phyloP scores from a whole-genome alignment of 1,139 yeast species.

The Yamadazyma kanchanaburiensis region DNA sequence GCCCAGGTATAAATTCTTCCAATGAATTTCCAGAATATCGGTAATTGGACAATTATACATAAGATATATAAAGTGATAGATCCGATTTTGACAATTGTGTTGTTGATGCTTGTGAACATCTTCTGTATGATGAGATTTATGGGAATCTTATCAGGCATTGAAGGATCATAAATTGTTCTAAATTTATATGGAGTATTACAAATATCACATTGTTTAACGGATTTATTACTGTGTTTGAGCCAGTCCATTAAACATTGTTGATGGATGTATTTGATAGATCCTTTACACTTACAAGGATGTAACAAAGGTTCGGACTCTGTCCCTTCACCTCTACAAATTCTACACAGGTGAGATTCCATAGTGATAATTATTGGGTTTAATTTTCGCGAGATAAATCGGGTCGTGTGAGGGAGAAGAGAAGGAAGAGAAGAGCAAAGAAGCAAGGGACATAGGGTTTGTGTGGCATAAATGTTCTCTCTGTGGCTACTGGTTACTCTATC shows the following conservation, averaged over 20 bases:
- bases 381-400: too few relatives aligned
- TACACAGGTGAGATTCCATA: constrained; percentile 40
- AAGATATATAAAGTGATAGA: constrained; percentile 33
- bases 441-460: too few relatives aligned
- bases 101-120: constrained; percentile 25
- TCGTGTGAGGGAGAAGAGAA: too few relatives aligned
- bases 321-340: constrained; percentile 94
- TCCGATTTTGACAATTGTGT: constrained; percentile 20
- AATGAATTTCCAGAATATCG: constrained; percentile 52
- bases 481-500: too few relatives aligned
- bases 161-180: constrained; percentile 64
- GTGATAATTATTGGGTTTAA: too few relatives aligned
- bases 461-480: too few relatives aligned
- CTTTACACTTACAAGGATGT: constrained; percentile 93
- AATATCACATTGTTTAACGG: constrained; percentile 75
- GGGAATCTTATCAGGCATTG: constrained; percentile 70
- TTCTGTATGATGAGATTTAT: constrained; percentile 39
- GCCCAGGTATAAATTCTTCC: constrained; percentile 54
- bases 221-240: constrained; percentile 65
- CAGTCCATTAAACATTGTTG: constrained; percentile 90
- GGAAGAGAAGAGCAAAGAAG: too few relatives aligned
- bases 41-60: constrained; percentile 51
- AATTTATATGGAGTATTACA: constrained; percentile 79
- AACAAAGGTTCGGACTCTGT: constrained; percentile 73
- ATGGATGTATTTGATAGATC: constrained; percentile 89